Evolutionary conservation across 164 flowering plant genomes (phyloP), one percentile per base, ranked within the genome.

Genomic region (Houttuynia cordata): DNA sequence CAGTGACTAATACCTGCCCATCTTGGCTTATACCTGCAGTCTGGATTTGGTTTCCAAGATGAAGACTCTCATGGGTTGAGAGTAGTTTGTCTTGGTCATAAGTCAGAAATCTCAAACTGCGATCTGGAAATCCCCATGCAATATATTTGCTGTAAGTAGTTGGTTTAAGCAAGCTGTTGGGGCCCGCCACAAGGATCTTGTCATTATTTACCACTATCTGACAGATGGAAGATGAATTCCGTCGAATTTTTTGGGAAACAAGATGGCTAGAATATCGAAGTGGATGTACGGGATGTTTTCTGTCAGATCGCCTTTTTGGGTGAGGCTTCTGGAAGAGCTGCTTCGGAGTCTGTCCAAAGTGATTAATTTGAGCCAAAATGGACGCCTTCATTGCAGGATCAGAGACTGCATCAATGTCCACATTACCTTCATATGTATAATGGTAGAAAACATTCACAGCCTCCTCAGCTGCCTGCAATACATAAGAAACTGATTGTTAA

Each of bases 301-400:
- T 76, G 61, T 86, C 89, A 51, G 81, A 59, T 40, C 87, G 83
- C 53, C 97, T 80, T 72, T 91, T 91, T 24, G 76, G 80, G 60
- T 94, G 99, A 45, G 97, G 82, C 70, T 88, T 91, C 37, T 62
- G 83, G 72, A 94, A 91, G 22, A 94, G 75, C 73, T 94, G 97
- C 74, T 91, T 91, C 1, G 99, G 99, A 15, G 97, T 94, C 76
- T 94, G 97, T 23, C 99, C 99, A 71, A 94, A 94, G 75, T 94
- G 97, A 66, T 94, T 94, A 50, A 94, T 94, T 63, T 94, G 99
- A 15, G 99, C 99, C 30, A 94, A 76, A 72, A 94, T 91, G 53
- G 99, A 86, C n/a, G 97, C 95, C 72, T 94, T 94, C 97, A 94
- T 81, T 41, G 96, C 88, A 66, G 99, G 93, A 73, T 94, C 99